Percentiles rank a stretch among this genome's conserved stretches.
Conservation (phyloP, 2,329 filamentous ascomycete genomes). For the Alternaria gaisen region DNA sequence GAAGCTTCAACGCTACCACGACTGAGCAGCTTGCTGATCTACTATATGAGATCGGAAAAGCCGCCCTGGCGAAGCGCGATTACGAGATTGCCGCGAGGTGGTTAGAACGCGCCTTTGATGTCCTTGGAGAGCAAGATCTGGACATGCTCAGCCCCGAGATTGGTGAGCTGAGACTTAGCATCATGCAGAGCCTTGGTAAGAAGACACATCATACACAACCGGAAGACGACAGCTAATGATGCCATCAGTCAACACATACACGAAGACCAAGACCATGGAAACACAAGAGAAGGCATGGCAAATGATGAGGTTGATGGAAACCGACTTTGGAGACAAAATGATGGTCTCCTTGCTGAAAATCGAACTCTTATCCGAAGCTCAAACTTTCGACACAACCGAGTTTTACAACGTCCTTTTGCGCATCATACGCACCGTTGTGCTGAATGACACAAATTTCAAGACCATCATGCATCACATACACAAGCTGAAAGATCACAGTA, state of each 20-base stretch:
- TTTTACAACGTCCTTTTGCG: constrained; percentile 63
- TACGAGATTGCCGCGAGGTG: constrained; percentile 70
- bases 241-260: constrained; percentile 62
- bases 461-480: constrained; percentile 73
- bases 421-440: constrained; percentile 68
- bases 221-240: constrained; percentile 14
- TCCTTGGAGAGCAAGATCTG: constrained; percentile 65
- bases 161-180: constrained; percentile 70
- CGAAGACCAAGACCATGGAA: constrained; percentile 59
- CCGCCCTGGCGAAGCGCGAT: constrained; percentile 62
- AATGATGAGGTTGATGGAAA: constrained; percentile 68
- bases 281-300: constrained; percentile 62
- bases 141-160: constrained; percentile 67
- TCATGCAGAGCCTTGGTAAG: constrained; percentile 66
- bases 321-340: constrained; percentile 70
- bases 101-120: constrained; percentile 72
- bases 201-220: neutral
- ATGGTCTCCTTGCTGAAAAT: constrained; percentile 73
- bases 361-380: constrained; percentile 66
- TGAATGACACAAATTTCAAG: constrained; percentile 71
- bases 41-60: constrained; percentile 76
- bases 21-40: constrained; percentile 72
- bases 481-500: constrained; percentile 62
- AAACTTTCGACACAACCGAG: constrained; percentile 47
- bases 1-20: constrained; percentile 57